A percentile compares a stretch with the other conserved stretches of the same genome.
Conservation (phyloP, 2,329 filamentous ascomycete species). For the Alternaria brassicae region DNA sequence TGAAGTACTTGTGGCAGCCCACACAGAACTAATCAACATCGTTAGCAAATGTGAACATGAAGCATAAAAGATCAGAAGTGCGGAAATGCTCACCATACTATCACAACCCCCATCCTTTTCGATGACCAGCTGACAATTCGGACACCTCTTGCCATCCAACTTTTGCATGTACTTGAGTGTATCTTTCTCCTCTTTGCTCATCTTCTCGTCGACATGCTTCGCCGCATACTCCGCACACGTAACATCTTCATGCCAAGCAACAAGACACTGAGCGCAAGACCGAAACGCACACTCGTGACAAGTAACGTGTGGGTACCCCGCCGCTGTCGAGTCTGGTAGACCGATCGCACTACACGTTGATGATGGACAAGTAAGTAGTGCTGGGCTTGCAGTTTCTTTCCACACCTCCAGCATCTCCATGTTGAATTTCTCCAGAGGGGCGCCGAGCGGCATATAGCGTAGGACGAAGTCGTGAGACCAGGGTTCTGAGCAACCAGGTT, state of each 20-base stretch:
- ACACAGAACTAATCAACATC: slow-evolving; percentile 14
- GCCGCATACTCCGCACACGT: slow-evolving; percentile 34
- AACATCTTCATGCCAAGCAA: slow-evolving; percentile 34
- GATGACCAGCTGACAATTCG: slow-evolving; percentile 41
- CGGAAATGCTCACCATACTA: slow-evolving; percentile 20
- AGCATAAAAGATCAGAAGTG: not conserved
- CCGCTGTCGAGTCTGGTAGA: slow-evolving; percentile 19
- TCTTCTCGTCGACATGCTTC: slow-evolving; percentile 24
- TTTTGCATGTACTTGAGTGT: slow-evolving; percentile 34
- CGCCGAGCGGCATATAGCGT: slow-evolving; percentile 26
- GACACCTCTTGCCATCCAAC: slow-evolving; percentile 38
- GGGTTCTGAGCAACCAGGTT: slow-evolving; percentile 27
- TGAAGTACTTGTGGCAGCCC: slow-evolving; percentile 35
- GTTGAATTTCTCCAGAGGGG: slow-evolving; percentile 33
- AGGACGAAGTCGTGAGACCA: slow-evolving; percentile 32
- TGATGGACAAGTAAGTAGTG: slow-evolving; percentile 25
- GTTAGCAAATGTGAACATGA: not conserved
- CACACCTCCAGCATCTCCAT: slow-evolving; percentile 34
- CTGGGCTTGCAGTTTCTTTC: slow-evolving; percentile 16
- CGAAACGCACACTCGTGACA: slow-evolving; percentile 30
- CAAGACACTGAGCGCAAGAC: slow-evolving; percentile 30
- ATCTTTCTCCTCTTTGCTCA: slow-evolving; percentile 32
- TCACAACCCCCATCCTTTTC: slow-evolving; percentile 42
- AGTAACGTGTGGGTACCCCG: slow-evolving; percentile 37
- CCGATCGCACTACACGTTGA: slow-evolving; percentile 22